A percentile compares a stretch with the other conserved stretches of the same genome.
phyloP scores from a whole-genome alignment of 768 basidiomycete species.

The Podaxis carcinomalis region DNA sequence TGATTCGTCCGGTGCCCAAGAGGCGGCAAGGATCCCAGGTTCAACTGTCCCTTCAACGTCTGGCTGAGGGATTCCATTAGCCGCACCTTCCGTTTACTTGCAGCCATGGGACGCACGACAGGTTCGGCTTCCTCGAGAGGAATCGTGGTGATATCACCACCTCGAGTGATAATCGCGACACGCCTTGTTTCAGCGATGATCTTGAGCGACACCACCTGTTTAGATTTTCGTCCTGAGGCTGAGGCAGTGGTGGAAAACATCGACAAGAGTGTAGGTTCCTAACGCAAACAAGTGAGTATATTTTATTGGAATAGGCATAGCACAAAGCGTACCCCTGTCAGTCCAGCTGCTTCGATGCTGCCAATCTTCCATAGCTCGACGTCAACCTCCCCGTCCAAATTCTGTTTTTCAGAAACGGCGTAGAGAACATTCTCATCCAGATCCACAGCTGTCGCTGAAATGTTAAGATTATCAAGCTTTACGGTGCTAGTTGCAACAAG shows the following conservation, averaged over 20 bases:
- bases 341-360: conserved; percentile 7
- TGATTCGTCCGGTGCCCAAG: conserved; percentile 92
- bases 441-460: conserved; percentile 53
- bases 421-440: conserved; percentile 60
- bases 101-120: conserved; percentile 30
- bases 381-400: conserved; percentile 44
- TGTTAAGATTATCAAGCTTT: conserved; percentile 25
- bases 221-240: conserved; percentile 16
- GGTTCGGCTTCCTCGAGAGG: conserved; percentile 46
- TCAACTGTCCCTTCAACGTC: conserved; percentile 89
- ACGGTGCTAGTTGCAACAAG: conserved; percentile 29
- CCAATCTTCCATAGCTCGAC: conserved; percentile 54
- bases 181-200: conserved; percentile 70
- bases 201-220: conserved; percentile 59
- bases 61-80: conserved; percentile 35
- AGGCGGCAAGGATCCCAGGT: conserved; percentile 72
- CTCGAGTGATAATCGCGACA: conserved; percentile 62
- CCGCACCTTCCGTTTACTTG: conserved; percentile 2
- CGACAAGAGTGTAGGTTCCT: conserved; percentile 24
- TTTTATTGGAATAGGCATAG: neutral
- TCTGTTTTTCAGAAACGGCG: conserved; percentile 47
- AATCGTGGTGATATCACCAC: conserved; percentile 80
- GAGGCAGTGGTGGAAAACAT: conserved; percentile 34
- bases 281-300: neutral
- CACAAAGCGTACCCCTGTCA: neutral